Percentiles rank a stretch among this genome's conserved stretches.
These are phyloP conservation scores for Chlamydomonas schloesseri DNA, from an alignment of 139 green algal species.

Conservation along the genomic window DNA sequence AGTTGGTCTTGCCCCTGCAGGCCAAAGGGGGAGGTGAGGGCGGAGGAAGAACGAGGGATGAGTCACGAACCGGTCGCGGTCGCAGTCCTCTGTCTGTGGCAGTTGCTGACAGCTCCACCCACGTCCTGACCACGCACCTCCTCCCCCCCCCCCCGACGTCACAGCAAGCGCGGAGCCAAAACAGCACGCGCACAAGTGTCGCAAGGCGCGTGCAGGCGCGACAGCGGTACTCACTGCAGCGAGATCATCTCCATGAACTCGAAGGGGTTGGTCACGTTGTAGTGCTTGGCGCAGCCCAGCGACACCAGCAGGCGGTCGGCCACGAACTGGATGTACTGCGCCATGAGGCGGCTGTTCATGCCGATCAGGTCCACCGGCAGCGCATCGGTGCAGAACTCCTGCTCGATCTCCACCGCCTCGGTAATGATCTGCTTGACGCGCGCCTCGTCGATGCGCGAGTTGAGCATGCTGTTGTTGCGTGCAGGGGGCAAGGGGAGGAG, in stretches of 20 bases:
- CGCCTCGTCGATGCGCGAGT: slow-evolving; percentile 80
- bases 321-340: slow-evolving; percentile 96
- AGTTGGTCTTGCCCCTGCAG: slow-evolving; percentile 84
- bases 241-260: slow-evolving; percentile 98
- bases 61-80: too few relatives aligned
- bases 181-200: too few relatives aligned
- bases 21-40: background rate
- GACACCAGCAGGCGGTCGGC: slow-evolving; percentile 95
- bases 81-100: too few relatives aligned
- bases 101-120: too few relatives aligned
- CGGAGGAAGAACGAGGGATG: background rate
- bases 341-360: slow-evolving; percentile 91
- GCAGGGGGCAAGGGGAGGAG: background rate
- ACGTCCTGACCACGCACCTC: too few relatives aligned
- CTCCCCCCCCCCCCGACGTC: too few relatives aligned
- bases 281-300: slow-evolving; percentile 86
- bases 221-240: slow-evolving; percentile 84
- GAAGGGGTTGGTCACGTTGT: slow-evolving; percentile 92
- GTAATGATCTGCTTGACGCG: slow-evolving; percentile 84
- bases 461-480: slow-evolving; percentile 75
- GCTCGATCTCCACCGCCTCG: slow-evolving; percentile 96
- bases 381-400: slow-evolving; percentile 85
- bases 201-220: too few relatives aligned
- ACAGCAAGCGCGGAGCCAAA: too few relatives aligned
- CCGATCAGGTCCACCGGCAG: slow-evolving; percentile 79